These are phyloP conservation scores for Niebla homalea DNA, from an alignment of 495 filamentous ascomycete genomes.

Conservation along the genomic window DNA sequence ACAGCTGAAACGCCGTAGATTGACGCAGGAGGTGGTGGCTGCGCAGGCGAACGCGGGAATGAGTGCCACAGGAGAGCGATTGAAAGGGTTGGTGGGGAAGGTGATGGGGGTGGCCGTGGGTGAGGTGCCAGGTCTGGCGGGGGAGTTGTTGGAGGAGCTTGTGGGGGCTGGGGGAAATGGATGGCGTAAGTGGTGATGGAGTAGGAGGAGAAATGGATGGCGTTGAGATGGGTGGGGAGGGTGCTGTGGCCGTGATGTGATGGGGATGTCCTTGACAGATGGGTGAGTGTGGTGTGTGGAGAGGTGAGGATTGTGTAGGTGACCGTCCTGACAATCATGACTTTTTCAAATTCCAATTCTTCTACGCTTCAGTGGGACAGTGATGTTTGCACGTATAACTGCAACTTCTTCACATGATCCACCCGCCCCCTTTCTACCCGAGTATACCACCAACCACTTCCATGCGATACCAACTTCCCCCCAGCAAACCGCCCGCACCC, in stretches of 20 bases:
- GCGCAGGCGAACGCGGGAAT: constrained; percentile 15
- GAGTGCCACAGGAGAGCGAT: constrained; percentile 10
- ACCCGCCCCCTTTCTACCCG: too few species aligned
- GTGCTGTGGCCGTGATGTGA: not conserved
- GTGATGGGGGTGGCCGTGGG: constrained; percentile 8
- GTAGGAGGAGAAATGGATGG: not conserved
- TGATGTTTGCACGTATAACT: too few species aligned
- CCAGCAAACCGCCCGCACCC: not conserved
- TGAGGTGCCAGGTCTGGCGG: constrained; percentile 7
- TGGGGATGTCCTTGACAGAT: too few species aligned
- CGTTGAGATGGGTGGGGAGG: not conserved
- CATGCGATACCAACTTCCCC: not conserved
- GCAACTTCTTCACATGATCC: too few species aligned
- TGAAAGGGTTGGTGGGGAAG: constrained; percentile 10
- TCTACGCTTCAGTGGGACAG: too few species aligned
- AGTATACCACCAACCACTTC: too few species aligned
- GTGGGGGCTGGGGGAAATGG: constrained; percentile 8
- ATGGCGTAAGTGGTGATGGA: not conserved
- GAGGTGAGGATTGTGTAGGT: too few species aligned
- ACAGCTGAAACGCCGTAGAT: constrained; percentile 10
- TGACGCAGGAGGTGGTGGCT: constrained; percentile 6
- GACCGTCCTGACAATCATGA: too few species aligned
- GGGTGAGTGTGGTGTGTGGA: too few species aligned
- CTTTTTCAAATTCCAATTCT: too few species aligned
- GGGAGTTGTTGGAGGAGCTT: constrained; percentile 15